Evolutionary conservation across 495 filamentous ascomycete genomes (phyloP), one percentile per base, ranked within the genome.

Genomic region (Darksidea phi): DNA sequence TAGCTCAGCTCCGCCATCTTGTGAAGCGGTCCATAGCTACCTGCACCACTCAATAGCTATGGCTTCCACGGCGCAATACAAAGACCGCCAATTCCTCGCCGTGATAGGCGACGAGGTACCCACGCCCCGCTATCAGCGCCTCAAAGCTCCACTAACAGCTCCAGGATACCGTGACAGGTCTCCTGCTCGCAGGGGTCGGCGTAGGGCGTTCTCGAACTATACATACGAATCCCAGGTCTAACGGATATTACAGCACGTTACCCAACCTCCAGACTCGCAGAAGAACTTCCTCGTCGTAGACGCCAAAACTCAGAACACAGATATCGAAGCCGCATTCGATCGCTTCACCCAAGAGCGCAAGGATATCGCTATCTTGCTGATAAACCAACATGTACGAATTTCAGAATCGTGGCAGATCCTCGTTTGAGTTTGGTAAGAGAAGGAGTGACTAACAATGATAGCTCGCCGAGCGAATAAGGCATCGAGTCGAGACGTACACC

Each of bases 221-320:
- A 11, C 18, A 2, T 23, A 1, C 15, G 11, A 48, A 15, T 45
- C 24, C 11, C 41, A 43, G 42, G 48, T 10, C 46, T 8, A 57
- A 61, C 67, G 69, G 48, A 60, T 32, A 73, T 28, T 72, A 76
- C 74, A 89, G 87, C 88, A 92, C 72, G 87, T 91, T 54, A 90
- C 87, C 43, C 77, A 82, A 58, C 78, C 88, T 11, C 90, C 93
- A 13, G 89, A 95, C 73, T 82, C 88, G 51, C 88, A 95, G 66
- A 92, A 95, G 75, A 99, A 97, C 80, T 99, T 96, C 79, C 84
- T 99, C 5, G 89, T 97, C 43, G 94, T 99, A 48, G 93, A 97
- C 73, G 75, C 75, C 70, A 97, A 97, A 80, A 97, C 92, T 32
- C 91, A 94, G 55, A 92, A 77, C 56, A 79, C 87, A 4, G 81